Percentiles rank a stretch among this genome's conserved stretches.
These are phyloP conservation scores for Boletus rubescentipes DNA, from an alignment of 768 basidiomycete species.

Conservation along the genomic window DNA sequence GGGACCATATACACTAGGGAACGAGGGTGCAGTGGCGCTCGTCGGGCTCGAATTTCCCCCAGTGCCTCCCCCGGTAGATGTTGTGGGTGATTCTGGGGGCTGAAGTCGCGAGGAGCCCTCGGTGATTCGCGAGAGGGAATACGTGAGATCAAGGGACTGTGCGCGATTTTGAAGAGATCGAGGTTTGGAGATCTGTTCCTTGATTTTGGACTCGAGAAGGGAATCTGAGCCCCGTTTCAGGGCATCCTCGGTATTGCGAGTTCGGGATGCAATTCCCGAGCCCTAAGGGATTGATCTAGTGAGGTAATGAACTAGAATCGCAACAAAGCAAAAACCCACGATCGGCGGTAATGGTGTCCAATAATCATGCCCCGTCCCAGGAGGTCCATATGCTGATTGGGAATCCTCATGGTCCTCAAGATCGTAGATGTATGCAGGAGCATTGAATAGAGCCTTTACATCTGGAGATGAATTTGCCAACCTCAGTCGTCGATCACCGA, in stretches of 20 bases:
- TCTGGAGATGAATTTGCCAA: slow-evolving; percentile 90
- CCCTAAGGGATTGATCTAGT: slow-evolving; percentile 43
- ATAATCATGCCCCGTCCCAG: slow-evolving; percentile 59
- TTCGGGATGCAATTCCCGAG: slow-evolving; percentile 64
- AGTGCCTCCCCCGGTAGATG: slow-evolving; percentile 67
- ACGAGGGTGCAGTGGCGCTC: slow-evolving; percentile 73
- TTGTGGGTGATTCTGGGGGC: slow-evolving; percentile 79
- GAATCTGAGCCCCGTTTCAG: slow-evolving; percentile 84
- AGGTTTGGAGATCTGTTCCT: slow-evolving; percentile 72
- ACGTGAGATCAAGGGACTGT: slow-evolving; percentile 85
- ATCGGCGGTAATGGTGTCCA: slow-evolving; percentile 79
- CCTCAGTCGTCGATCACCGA: slow-evolving; percentile 72
- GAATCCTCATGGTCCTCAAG: slow-evolving; percentile 70
- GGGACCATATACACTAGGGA: slow-evolving; percentile 82
- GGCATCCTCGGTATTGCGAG: slow-evolving; percentile 71
- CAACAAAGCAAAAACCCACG: slow-evolving; percentile 41
- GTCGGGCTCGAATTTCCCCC: slow-evolving; percentile 79
- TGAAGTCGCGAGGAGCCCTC: slow-evolving; percentile 61
- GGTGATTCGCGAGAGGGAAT: slow-evolving; percentile 78
- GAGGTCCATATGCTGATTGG: slow-evolving; percentile 54
- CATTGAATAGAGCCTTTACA: slow-evolving; percentile 93
- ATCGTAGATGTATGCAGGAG: slow-evolving; percentile 79
- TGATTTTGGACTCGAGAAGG: slow-evolving; percentile 78
- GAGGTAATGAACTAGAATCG: slow-evolving; percentile 17
- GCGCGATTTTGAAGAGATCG: slow-evolving; percentile 84